Evolutionary conservation across 2,329 filamentous ascomycete species (phyloP), one percentile per base, ranked within the genome.

Genomic region (Ophiobolus disseminans): DNA sequence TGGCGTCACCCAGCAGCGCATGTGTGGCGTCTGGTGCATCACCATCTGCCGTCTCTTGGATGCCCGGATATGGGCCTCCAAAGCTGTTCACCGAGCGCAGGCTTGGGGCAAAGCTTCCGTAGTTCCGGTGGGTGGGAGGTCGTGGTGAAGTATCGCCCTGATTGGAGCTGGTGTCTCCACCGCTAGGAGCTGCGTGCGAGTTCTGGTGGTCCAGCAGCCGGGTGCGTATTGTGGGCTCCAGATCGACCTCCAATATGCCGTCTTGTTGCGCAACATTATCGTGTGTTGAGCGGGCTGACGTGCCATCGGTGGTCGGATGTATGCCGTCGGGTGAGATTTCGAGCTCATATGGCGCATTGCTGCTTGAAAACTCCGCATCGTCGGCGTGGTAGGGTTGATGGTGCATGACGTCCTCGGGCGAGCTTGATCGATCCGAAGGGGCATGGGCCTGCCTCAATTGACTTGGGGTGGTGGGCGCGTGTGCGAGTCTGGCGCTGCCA

Each of bases 61-160:
- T 72, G 25, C 67, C 66, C 7, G 68, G 67, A 51, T 70, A 74
- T 5, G 61, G 53, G 20, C 69, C 69, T 9, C 72, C 74, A 54
- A 75, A 74, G 43, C 73, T 75, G 40, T 66, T 51, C n/a, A 63
- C 57, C 16, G 70, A 72, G 68, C 64, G 57, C 58, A 86, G 78
- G 59, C 76, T 81, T 73, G 80, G 75, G 60, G 62, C 61, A 60
- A 86, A 79, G 58, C 76, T 81, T 74, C 81, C 75, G 79, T 80
- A 76, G 44, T 74, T 76, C 44, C 73, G 69, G 3, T 80, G 78
- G 40, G 81, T 83, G 36, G 74, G 75, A 0, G 87, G 81, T 28
- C 85, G 78, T 1, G 89, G 87, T 34, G 89, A 91, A 65, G 92
- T 90, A 13, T 88, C 89, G 60, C 89, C 90, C 74, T 94, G 88